Evolutionary conservation across 306 rosid species (phyloP), one percentile per base, ranked within the genome.

Genomic region (Dalbergia cultrata): DNA sequence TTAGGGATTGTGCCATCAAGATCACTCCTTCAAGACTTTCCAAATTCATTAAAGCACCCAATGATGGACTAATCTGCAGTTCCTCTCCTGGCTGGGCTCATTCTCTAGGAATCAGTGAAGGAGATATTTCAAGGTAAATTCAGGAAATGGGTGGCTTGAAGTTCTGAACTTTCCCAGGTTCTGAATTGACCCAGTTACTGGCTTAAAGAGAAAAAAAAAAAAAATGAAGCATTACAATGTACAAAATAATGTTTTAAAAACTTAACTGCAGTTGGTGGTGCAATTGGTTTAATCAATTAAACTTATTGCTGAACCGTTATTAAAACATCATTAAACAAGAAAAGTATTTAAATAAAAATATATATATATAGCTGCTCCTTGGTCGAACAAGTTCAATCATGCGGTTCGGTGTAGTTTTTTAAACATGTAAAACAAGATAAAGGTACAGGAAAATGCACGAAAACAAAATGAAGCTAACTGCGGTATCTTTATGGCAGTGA

Each of bases 401-500:
- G 22, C 19, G 59, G 59, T 17, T 53, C 21, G 59, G 59, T 53
- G 1, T 3, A 16, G 59, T 53, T 16, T 53, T 16, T 0, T 16
- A 14, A 53, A 53, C 22, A 53, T 45, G 39, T 45, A 45, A 11
- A 45, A 45, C 14, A 45, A 26, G 19, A 50, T 18, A 59, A 65
- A 69, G 18, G 9, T 50, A 76, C 26, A 76, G 26, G 11, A 35
- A 52, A 76, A 61, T 44, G 19, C 12, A 14, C 7, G 9, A 49
- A 39, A 54, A 57, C 7, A 3, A 58, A 54, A 45, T 37, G 26
- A 60, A 81, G 83, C 90, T 87, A 86, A 95, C 99, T 70, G 87
- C 90, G 47, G 76, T 70, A 75, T 87, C 79, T 85, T 86, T 91
- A 22, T 84, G 89, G 61, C 97, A 95, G 54, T 85, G 88, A 83